Conservation (phyloP, 495 filamentous ascomycete species). For the Eremomyces bilateralis region DNA sequence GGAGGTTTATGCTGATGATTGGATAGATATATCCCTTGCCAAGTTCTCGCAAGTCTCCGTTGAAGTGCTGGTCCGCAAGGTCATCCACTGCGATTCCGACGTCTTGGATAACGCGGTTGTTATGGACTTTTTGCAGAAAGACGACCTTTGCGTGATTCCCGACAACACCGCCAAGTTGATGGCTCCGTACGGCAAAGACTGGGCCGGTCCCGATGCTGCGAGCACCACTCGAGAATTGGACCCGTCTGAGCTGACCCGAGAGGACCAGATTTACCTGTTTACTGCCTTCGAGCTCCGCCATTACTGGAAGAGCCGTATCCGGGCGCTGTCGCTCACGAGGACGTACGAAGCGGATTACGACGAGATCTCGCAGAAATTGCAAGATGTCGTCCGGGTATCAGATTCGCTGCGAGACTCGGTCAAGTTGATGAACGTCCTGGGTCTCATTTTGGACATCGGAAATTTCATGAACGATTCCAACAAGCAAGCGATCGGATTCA, state of each 20-base stretch:
- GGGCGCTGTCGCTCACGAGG: conserved; percentile 67
- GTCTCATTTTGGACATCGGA: conserved; percentile 88
- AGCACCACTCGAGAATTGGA: conserved; percentile 68
- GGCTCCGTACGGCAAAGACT: conserved; percentile 89
- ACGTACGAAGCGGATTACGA: conserved; percentile 81
- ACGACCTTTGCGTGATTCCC: conserved; percentile 75
- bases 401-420: conserved; percentile 82
- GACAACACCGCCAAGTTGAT: conserved; percentile 80
- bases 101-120: conserved; percentile 84
- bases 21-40: conserved; percentile 78
- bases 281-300: conserved; percentile 91
- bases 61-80: conserved; percentile 73
- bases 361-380: conserved; percentile 61
- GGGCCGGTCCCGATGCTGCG: conserved; percentile 73
- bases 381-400: conserved; percentile 61
- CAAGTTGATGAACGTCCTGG: conserved; percentile 82
- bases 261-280: conserved; percentile 85
- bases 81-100: conserved; percentile 84
- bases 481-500: conserved; percentile 96
- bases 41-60: conserved; percentile 67
- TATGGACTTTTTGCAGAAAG: conserved; percentile 88
- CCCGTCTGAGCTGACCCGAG: conserved; percentile 67
- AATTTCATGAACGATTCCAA: conserved; percentile 99
- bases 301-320: conserved; percentile 96
- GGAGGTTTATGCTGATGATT: too few relatives aligned